Percentiles rank a stretch among this genome's conserved stretches.
Conservation (phyloP, 108 stramenopile genomes). For the Cyclotella kingstonii region DNA sequence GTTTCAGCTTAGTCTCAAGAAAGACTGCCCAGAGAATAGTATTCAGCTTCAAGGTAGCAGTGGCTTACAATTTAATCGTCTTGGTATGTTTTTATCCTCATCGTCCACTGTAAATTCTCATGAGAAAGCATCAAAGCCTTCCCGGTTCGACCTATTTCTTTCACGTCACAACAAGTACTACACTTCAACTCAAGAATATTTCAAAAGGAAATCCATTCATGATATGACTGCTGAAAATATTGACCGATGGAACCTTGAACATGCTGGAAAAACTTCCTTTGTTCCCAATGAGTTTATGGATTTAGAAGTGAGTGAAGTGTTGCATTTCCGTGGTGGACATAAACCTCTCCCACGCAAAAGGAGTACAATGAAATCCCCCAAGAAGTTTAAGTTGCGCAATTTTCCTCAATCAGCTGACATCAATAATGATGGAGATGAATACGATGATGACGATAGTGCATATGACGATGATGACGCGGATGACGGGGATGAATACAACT, state of each 20-base stretch:
- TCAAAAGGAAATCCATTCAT: constrained; percentile 18
- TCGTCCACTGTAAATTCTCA: not conserved
- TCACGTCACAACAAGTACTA: constrained; percentile 22
- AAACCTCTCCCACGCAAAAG: not conserved
- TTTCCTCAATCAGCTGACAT: not conserved
- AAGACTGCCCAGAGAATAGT: not conserved
- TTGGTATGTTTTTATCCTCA: constrained; percentile 38
- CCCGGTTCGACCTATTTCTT: constrained; percentile 12
- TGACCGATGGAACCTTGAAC: constrained; percentile 13
- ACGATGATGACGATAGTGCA: not conserved
- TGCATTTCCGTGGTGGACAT: constrained; percentile 27
- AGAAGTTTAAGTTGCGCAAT: not conserved
- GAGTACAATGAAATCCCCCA: not conserved
- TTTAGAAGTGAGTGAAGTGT: constrained; percentile 19
- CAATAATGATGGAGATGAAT: not conserved
- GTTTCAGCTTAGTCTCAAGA: constrained; percentile 10
- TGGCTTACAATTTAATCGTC: constrained; percentile 17
- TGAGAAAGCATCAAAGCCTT: not conserved
- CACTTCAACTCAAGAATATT: constrained; percentile 10
- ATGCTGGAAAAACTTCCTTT: constrained; percentile 28
- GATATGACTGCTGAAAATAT: constrained; percentile 18
- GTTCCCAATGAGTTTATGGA: constrained; percentile 30
- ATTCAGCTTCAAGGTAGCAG: not conserved
- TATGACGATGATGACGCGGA: not conserved
- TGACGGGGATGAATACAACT: not conserved